Conservation (phyloP, 139 green algal genomes). For the Diplosphaera chodatii region DNA sequence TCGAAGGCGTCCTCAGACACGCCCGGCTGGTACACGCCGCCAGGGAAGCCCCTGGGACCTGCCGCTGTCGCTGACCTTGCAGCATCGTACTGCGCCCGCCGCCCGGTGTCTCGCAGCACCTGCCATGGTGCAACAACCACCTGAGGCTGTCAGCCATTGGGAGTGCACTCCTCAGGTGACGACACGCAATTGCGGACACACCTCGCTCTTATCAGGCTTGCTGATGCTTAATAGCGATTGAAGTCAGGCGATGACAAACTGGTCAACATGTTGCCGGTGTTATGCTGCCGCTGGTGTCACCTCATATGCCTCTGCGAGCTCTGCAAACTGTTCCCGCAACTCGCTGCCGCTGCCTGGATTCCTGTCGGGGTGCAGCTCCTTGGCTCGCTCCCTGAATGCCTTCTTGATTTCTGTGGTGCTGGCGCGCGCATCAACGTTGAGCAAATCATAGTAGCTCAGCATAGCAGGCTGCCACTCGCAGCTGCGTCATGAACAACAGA, state of each 20-base stretch:
- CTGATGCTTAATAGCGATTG: too few species aligned
- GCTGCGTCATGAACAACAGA: too few species aligned
- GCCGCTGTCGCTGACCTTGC: background rate
- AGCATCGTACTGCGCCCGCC: conserved; percentile 15
- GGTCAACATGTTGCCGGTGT: too few species aligned
- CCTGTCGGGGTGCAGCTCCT: conserved; percentile 19
- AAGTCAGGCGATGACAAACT: too few species aligned
- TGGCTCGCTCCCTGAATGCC: conserved; percentile 14
- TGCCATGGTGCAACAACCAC: background rate
- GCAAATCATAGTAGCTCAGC: conserved; percentile 12
- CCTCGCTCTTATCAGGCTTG: too few species aligned
- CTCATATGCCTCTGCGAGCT: conserved; percentile 21
- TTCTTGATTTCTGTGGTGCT: conserved; percentile 12
- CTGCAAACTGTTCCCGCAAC: conserved; percentile 7
- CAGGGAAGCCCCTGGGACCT: background rate
- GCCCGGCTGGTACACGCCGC: background rate
- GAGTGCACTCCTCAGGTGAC: background rate
- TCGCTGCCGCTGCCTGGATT: conserved; percentile 2
- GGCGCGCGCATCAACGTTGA: conserved; percentile 9
- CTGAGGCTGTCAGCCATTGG: background rate
- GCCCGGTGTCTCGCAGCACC: conserved; percentile 11
- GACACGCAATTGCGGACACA: too few species aligned
- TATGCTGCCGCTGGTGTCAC: too few species aligned
- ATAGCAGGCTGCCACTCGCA: background rate
- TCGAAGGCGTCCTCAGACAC: background rate